phyloP scores from a whole-genome alignment of 1,284 basidiomycete genomes.

The Hymenochaete sp. region DNA sequence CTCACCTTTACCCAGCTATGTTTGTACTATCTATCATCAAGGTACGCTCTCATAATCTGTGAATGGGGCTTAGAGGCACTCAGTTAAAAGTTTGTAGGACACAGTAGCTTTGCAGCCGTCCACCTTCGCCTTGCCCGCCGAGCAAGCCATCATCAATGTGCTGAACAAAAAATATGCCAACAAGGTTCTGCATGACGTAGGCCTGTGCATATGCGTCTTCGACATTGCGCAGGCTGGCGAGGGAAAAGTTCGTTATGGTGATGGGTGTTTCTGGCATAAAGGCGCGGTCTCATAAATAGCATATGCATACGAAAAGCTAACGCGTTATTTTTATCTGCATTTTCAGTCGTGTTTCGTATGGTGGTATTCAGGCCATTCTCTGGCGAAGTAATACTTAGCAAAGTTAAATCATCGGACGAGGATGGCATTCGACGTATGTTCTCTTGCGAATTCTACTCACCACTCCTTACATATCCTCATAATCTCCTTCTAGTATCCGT shows the following conservation, averaged over 20 bases:
- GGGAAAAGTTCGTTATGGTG: constrained; percentile 89
- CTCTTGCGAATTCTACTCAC: constrained; percentile 6
- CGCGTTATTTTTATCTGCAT: not conserved
- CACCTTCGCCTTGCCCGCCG: constrained; percentile 63
- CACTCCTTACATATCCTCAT: constrained; percentile 2
- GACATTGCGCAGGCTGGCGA: constrained; percentile 83
- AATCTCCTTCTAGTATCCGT: constrained; percentile 57
- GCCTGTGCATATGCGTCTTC: constrained; percentile 83
- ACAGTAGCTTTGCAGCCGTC: constrained; percentile 73
- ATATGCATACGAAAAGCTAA: not conserved
- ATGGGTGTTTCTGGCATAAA: constrained; percentile 93
- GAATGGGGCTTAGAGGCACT: not conserved
- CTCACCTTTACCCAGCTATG: constrained; percentile 32
- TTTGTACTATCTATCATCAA: constrained; percentile 55
- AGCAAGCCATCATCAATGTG: constrained; percentile 68
- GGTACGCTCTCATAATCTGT: constrained; percentile 25
- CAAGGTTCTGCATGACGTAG: constrained; percentile 84
- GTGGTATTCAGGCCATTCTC: constrained; percentile 89
- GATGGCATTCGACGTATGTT: constrained; percentile 73
- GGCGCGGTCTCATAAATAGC: constrained; percentile 37
- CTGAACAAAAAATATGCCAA: constrained; percentile 94
- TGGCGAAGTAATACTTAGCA: constrained; percentile 85
- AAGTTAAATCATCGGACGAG: constrained; percentile 77
- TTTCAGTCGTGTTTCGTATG: constrained; percentile 77
- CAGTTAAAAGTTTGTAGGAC: constrained; percentile 36